Percentiles rank a stretch among this genome's conserved stretches.
Conservation (phyloP, 768 basidiomycete species). For the Lactifluus volemus region DNA sequence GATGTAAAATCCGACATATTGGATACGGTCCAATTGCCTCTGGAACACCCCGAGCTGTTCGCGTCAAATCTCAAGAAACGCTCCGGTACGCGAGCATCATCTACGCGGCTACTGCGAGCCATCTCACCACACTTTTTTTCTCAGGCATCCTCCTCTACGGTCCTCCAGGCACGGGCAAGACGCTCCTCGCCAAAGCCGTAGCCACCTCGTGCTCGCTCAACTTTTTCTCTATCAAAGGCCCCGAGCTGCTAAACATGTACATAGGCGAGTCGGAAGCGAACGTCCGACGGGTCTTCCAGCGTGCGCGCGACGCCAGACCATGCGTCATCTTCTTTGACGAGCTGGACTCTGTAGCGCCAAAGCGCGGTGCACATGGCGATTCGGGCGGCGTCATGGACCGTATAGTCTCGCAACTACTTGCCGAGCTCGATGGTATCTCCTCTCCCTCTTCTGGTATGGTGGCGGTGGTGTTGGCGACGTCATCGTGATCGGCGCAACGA, state of each 20-base stretch:
- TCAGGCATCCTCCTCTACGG: conserved; percentile 87
- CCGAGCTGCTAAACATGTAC: conserved; percentile 95
- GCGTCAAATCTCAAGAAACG: conserved; percentile 88
- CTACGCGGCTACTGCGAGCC: too few relatives aligned
- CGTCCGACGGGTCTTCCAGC: conserved; percentile 86
- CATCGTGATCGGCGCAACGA: conserved; percentile 94
- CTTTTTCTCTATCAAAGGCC: conserved; percentile 96
- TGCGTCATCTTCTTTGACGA: conserved; percentile 98
- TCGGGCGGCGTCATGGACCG: conserved; percentile 98
- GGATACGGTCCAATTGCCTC: conserved; percentile 89
- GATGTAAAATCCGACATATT: conserved; percentile 86
- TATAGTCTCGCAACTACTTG: conserved; percentile 89
- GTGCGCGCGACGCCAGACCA: conserved; percentile 83
- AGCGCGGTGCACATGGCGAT: conserved; percentile 90
- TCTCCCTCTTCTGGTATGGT: conserved; percentile 27
- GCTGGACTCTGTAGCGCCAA: conserved; percentile 89
- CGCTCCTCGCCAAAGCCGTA: conserved; percentile 90
- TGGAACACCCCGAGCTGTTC: conserved; percentile 87
- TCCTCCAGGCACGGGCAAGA: conserved; percentile 94
- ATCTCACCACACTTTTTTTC: neutral
- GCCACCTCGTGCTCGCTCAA: conserved; percentile 92
- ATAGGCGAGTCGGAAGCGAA: conserved; percentile 98
- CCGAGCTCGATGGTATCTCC: conserved; percentile 89
- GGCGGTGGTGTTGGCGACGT: conserved; percentile 47
- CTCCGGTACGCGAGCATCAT: conserved; percentile 52